Percentiles rank a stretch among this genome's conserved stretches.
Evolutionary conservation across 306 rosid genomes (phyloP).

Genomic region (Cicer pinnatifidum): DNA sequence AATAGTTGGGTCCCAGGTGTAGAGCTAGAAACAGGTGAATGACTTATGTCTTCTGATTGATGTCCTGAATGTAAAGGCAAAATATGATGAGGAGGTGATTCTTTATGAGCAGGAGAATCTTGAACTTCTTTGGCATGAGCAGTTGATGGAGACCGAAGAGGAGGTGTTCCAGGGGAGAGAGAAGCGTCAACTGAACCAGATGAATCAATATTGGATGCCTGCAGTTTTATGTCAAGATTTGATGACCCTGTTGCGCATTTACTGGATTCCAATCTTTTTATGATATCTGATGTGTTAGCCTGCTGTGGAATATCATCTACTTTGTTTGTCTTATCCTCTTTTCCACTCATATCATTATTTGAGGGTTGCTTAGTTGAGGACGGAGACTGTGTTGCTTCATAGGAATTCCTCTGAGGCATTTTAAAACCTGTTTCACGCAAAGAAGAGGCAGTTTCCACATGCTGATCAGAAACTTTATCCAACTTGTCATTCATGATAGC

Average conservation of each 20-base stretch:
- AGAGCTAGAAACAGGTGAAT: conserved; percentile 46
- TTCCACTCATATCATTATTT: conserved; percentile 40
- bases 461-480: conserved; percentile 51
- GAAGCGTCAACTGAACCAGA: conserved; percentile 50
- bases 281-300: conserved; percentile 26
- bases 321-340: conserved; percentile 48
- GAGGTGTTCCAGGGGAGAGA: conserved; percentile 60
- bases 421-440: conserved; percentile 51
- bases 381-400: conserved; percentile 36
- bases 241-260: conserved; percentile 40
- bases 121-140: conserved; percentile 37
- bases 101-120: conserved; percentile 50
- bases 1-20: conserved; percentile 47
- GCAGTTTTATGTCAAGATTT: conserved; percentile 40
- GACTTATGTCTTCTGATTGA: conserved; percentile 48
- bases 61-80: conserved; percentile 42
- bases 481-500: conserved; percentile 53
- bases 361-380: conserved; percentile 52
- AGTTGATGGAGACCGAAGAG: conserved; percentile 40
- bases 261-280: conserved; percentile 36
- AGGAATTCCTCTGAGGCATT: conserved; percentile 46
- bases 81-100: conserved; percentile 38
- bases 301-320: conserved; percentile 36
- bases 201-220: conserved; percentile 38
- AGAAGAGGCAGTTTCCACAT: conserved; percentile 40